These are phyloP conservation scores for Primulina huaijiensis DNA, from an alignment of 257 asterid species.

Conservation along the genomic window DNA sequence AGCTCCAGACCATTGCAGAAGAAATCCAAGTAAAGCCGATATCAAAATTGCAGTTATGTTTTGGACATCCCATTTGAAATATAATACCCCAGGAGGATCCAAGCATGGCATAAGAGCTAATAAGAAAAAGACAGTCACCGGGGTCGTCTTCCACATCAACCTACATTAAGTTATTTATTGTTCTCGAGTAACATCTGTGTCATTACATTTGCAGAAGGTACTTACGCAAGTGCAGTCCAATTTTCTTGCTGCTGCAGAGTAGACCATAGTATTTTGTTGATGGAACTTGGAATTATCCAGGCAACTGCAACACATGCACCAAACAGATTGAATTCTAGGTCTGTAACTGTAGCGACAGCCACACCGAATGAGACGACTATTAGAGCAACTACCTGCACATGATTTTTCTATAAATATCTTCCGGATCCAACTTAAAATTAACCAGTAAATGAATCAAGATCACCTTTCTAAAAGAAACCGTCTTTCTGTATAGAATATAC, in stretches of 20 bases:
- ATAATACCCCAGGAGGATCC: slow-evolving; percentile 76
- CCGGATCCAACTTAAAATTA: not conserved
- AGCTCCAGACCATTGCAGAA: slow-evolving; percentile 94
- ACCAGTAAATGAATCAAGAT: not conserved
- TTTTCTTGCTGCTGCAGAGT: slow-evolving; percentile 75
- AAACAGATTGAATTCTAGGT: slow-evolving; percentile 69
- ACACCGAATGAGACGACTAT: slow-evolving; percentile 71
- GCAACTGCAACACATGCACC: slow-evolving; percentile 77
- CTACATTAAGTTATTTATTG: slow-evolving; percentile 30
- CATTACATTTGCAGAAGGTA: not conserved
- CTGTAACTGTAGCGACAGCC: slow-evolving; percentile 85
- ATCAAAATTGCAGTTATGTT: slow-evolving; percentile 49
- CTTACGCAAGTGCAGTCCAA: slow-evolving; percentile 96
- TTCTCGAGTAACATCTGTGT: not conserved
- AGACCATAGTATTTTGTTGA: slow-evolving; percentile 83
- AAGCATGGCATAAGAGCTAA: slow-evolving; percentile 75
- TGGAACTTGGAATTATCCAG: slow-evolving; percentile 80
- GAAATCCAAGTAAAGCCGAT: slow-evolving; percentile 84
- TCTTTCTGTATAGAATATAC: slow-evolving; percentile 57
- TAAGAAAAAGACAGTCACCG: slow-evolving; percentile 68
- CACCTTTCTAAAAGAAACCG: slow-evolving; percentile 55
- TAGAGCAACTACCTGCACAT: slow-evolving; percentile 63
- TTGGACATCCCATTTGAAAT: slow-evolving; percentile 56
- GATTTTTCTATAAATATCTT: not conserved
- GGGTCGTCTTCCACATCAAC: slow-evolving; percentile 94